phyloP scores from a whole-genome alignment of 345 rosid genomes.

The Sisymbrium irio region DNA sequence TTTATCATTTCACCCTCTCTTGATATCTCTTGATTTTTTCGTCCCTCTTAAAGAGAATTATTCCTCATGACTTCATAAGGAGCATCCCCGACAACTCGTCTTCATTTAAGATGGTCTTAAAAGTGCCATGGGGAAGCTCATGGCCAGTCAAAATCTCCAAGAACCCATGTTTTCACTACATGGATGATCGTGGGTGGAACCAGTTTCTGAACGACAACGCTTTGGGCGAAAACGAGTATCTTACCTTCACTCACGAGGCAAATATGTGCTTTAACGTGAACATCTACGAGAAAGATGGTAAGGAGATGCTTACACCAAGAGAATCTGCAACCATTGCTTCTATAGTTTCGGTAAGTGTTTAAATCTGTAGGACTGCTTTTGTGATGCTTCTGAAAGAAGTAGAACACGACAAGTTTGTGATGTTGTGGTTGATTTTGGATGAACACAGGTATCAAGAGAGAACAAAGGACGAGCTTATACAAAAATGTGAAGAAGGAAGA shows the following conservation, averaged over 20 bases:
- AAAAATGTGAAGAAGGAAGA: slow-evolving; percentile 23
- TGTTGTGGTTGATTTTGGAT: slow-evolving; percentile 1
- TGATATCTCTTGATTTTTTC: background rate
- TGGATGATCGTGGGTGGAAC: slow-evolving; percentile 29
- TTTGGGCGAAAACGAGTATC: slow-evolving; percentile 22
- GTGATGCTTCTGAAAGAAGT: background rate
- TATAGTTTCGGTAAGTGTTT: slow-evolving; percentile 11
- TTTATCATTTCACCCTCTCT: background rate
- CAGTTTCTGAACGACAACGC: slow-evolving; percentile 19
- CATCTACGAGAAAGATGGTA: slow-evolving; percentile 15
- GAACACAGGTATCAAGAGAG: slow-evolving; percentile 11
- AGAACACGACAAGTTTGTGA: background rate
- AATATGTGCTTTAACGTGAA: slow-evolving; percentile 2
- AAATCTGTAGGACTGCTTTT: background rate
- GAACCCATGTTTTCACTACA: slow-evolving; percentile 11
- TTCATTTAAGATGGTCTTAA: slow-evolving; percentile 3
- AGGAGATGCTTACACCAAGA: slow-evolving; percentile 10
- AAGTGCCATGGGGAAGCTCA: slow-evolving; percentile 28
- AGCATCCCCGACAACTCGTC: background rate
- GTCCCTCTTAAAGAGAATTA: slow-evolving; percentile 16
- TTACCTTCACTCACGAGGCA: slow-evolving; percentile 20
- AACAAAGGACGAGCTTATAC: background rate
- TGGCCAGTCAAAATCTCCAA: slow-evolving; percentile 23
- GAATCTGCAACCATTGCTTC: background rate
- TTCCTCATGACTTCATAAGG: slow-evolving; percentile 19